Evolutionary conservation across 1,284 basidiomycete species (phyloP).

Genomic region (Microbotryum violaceum): DNA sequence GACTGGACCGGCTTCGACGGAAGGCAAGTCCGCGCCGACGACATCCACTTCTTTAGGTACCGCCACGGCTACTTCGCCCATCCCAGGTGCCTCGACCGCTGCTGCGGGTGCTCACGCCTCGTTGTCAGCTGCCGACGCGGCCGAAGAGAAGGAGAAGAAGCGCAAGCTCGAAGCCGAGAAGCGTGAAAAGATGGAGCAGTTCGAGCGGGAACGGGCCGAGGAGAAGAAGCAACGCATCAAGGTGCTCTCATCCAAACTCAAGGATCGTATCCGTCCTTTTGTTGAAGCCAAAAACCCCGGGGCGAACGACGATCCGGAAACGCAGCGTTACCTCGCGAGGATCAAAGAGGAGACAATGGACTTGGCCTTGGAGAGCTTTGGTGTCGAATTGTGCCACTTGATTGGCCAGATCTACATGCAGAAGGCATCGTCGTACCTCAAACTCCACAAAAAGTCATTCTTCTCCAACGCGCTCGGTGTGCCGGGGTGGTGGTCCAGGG

Average conservation of each 20-base stretch:
- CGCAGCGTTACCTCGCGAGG: conserved; percentile 58
- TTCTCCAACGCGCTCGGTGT: conserved; percentile 76
- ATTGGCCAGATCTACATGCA: conserved; percentile 83
- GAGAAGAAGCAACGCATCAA: conserved; percentile 68
- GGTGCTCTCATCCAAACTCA: conserved; percentile 63
- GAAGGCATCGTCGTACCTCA: conserved; percentile 84
- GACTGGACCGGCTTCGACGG: not conserved
- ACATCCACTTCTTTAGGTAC: not conserved
- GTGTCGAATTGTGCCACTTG: conserved; percentile 52
- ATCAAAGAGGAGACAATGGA: conserved; percentile 88
- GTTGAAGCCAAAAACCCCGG: conserved; percentile 84
- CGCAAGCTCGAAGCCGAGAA: conserved; percentile 77
- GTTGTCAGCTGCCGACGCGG: conserved; percentile 7
- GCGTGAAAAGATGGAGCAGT: conserved; percentile 66
- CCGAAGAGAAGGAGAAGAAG: conserved; percentile 62
- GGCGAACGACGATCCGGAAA: conserved; percentile 76
- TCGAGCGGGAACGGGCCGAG: conserved; percentile 58
- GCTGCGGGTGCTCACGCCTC: conserved; percentile 1
- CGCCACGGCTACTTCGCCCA: not conserved
- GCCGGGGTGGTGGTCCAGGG: conserved; percentile 82
- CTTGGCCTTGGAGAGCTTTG: conserved; percentile 95
- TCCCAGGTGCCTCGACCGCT: not conserved
- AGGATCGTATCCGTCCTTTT: conserved; percentile 75
- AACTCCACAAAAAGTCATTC: conserved; percentile 43
- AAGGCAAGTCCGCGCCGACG: not conserved